Evolutionary conservation across 1,284 basidiomycete species (phyloP).

Genomic region (Prillingera fragicola): DNA sequence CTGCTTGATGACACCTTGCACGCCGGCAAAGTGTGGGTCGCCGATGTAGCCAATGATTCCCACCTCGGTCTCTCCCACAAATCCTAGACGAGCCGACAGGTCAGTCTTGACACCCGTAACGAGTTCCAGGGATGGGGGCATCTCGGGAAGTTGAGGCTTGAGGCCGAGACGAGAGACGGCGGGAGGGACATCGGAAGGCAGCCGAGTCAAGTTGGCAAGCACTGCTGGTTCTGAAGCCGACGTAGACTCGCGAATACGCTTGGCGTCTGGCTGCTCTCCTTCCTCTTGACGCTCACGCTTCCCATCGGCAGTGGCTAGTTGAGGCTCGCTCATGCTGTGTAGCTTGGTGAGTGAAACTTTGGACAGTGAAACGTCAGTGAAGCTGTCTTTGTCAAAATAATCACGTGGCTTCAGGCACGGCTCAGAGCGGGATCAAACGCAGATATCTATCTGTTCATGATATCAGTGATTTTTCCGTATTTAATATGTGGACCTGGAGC

Average conservation of each 20-base stretch:
- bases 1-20: conserved; percentile 91
- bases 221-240: too few species aligned
- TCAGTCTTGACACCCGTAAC: conserved; percentile 33
- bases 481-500: too few species aligned
- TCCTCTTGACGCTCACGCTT: conserved; percentile 4
- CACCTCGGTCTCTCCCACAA: conserved; percentile 72
- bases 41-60: conserved; percentile 86
- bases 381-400: too few species aligned
- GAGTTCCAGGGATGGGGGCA: conserved; percentile 37
- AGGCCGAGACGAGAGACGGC: conserved; percentile 38
- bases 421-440: too few species aligned
- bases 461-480: too few species aligned
- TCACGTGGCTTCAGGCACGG: too few species aligned
- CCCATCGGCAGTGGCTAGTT: too few species aligned
- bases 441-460: too few species aligned
- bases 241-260: conserved; percentile 1
- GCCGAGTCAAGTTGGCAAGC: conserved; percentile 1
- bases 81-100: conserved; percentile 24
- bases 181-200: conserved; percentile 11
- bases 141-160: conserved; percentile 27
- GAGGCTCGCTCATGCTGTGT: too few species aligned
- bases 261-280: background rate
- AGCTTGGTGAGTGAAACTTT: too few species aligned
- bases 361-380: too few species aligned
- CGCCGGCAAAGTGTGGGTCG: conserved; percentile 58